Evolutionary conservation across 805 yeast species (phyloP).

Genomic region (Pichia pseudocactophila): DNA sequence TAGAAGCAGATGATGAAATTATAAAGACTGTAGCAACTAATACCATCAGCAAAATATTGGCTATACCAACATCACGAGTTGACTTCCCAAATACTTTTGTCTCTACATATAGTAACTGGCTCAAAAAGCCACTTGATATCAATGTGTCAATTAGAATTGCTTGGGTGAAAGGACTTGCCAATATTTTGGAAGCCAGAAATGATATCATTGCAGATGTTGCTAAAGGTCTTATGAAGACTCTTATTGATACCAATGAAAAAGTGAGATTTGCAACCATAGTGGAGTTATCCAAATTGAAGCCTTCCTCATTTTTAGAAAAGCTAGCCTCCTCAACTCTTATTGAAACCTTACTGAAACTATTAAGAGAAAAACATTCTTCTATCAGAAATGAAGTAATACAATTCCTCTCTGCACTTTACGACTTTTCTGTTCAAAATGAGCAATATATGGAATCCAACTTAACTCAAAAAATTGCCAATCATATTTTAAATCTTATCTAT

Average conservation of each 20-base stretch:
- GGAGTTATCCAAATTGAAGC: conserved; percentile 39
- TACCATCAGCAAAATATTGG: conserved; percentile 60
- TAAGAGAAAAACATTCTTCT: conserved; percentile 60
- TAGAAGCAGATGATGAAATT: conserved; percentile 58
- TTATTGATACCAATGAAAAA: conserved; percentile 66
- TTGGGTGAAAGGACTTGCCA: conserved; percentile 59
- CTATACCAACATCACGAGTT: conserved; percentile 37
- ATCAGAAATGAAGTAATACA: conserved; percentile 54
- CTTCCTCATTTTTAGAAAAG: conserved; percentile 37
- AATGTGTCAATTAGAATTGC: conserved; percentile 52
- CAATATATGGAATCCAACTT: conserved; percentile 21
- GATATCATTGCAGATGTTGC: conserved; percentile 44
- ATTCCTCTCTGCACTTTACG: conserved; percentile 47
- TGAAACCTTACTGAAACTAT: conserved; percentile 47
- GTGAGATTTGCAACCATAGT: conserved; percentile 58
- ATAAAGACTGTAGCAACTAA: conserved; percentile 63
- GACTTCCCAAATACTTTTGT: conserved; percentile 52
- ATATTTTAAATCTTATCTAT: conserved; percentile 55
- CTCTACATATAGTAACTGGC: conserved; percentile 61
- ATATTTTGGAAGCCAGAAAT: conserved; percentile 35
- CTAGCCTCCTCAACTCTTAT: conserved; percentile 41
- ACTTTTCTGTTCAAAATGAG: conserved; percentile 30
- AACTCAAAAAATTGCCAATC: conserved; percentile 52
- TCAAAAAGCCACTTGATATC: conserved; percentile 64
- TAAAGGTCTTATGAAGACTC: conserved; percentile 54